Conservation (phyloP, 495 filamentous ascomycete genomes). For the Tuber magnatum region DNA sequence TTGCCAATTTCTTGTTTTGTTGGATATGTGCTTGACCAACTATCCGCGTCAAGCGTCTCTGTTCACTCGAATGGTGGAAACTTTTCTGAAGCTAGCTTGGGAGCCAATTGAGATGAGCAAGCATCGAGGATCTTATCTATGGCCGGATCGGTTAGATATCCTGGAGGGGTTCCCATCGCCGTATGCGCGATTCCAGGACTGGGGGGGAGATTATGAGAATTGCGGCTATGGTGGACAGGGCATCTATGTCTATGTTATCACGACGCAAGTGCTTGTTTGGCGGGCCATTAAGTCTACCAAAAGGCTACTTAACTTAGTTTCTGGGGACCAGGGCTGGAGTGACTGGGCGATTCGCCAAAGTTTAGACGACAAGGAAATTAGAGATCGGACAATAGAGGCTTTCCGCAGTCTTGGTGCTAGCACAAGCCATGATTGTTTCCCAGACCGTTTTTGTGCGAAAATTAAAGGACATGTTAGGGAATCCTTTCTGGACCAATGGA, state of each 20-base stretch:
- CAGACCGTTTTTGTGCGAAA: neutral
- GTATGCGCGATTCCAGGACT: neutral
- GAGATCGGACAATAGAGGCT: neutral
- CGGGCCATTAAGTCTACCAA: neutral
- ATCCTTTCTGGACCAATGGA: neutral
- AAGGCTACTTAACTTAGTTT: neutral
- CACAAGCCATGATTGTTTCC: neutral
- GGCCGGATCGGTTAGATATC: neutral
- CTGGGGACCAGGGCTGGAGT: neutral
- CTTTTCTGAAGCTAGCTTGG: neutral
- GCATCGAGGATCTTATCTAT: neutral
- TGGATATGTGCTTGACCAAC: neutral
- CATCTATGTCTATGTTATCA: neutral
- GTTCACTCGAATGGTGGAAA: neutral
- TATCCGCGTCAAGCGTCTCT: neutral
- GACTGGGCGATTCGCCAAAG: neutral
- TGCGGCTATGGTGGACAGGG: neutral
- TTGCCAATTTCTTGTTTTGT: neutral
- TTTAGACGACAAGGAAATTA: neutral
- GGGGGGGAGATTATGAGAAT: neutral
- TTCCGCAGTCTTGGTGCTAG: neutral
- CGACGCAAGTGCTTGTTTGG: neutral
- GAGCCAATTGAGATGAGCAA: constrained; percentile 1
- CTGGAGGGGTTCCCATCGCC: neutral
- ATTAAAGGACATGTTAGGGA: constrained; percentile 1